phyloP scores from a whole-genome alignment of 495 filamentous ascomycete species.

The Parmelia sp. region DNA sequence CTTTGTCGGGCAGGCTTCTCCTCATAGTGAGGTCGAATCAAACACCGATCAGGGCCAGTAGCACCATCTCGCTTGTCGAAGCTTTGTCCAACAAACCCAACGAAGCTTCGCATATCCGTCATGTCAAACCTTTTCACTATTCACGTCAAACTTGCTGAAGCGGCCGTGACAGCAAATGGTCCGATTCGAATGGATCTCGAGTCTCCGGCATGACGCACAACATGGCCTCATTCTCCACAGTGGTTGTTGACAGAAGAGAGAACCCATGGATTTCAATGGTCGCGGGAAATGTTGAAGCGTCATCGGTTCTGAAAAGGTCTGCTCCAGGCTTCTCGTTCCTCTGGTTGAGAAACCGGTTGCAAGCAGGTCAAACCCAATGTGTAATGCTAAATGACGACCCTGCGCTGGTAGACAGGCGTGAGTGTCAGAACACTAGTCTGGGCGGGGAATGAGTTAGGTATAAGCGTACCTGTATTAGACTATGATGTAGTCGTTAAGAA shows the following conservation, averaged over 20 bases:
- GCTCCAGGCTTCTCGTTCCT: neutral
- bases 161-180: neutral
- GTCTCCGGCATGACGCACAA: neutral
- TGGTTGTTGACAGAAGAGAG: neutral
- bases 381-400: neutral
- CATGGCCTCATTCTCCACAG: neutral
- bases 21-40: neutral
- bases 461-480: neutral
- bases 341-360: neutral
- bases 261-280: neutral
- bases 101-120: neutral
- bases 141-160: slow-evolving; percentile 5
- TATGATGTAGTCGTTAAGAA: neutral
- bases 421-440: neutral
- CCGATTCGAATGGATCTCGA: slow-evolving; percentile 3
- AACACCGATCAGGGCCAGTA: slow-evolving; percentile 3
- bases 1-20: neutral
- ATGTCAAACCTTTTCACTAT: neutral
- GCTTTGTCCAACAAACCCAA: neutral
- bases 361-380: neutral
- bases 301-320: neutral
- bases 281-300: neutral
- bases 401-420: neutral
- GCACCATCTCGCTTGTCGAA: slow-evolving; percentile 5
- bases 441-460: neutral